These are phyloP conservation scores for Coelastrella sp. DNA, from an alignment of 139 green algal species.

Conservation along the genomic window DNA sequence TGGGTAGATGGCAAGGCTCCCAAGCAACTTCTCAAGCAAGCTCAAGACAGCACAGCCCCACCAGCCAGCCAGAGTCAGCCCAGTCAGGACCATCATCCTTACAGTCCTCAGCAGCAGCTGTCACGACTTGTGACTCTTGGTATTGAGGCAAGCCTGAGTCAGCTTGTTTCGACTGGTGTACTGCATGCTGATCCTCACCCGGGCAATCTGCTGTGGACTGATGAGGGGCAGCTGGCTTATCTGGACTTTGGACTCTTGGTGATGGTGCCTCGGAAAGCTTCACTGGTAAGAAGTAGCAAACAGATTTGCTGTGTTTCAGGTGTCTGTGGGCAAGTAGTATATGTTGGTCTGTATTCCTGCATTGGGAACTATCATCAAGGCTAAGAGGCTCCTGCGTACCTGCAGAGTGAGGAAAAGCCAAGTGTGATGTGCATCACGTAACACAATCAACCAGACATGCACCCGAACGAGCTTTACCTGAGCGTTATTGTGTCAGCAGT, in stretches of 20 bases:
- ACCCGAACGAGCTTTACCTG: too few relatives aligned
- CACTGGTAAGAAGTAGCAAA: constrained; percentile 36
- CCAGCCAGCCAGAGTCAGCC: background rate
- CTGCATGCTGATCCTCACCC: constrained; percentile 75
- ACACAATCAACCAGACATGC: too few relatives aligned
- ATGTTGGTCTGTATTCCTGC: too few relatives aligned
- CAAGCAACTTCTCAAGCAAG: constrained; percentile 40
- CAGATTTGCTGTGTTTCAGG: background rate
- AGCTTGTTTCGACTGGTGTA: constrained; percentile 65
- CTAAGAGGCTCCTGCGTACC: too few relatives aligned
- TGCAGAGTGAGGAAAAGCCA: too few relatives aligned
- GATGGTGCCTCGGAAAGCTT: constrained; percentile 48
- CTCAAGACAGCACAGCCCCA: background rate
- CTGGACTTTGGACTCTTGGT: constrained; percentile 73
- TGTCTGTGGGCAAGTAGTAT: background rate
- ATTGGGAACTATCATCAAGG: too few relatives aligned
- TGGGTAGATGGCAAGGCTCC: constrained; percentile 62
- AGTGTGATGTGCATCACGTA: too few relatives aligned
- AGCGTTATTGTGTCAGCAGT: too few relatives aligned
- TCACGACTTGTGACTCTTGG: constrained; percentile 54
- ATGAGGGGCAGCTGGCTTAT: constrained; percentile 56
- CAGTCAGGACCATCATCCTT: too few relatives aligned
- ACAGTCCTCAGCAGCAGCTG: constrained; percentile 29
- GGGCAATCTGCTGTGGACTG: constrained; percentile 64
- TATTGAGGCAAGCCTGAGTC: constrained; percentile 58